These are phyloP conservation scores for Neofusicoccum cordaticola DNA, from an alignment of 2,329 filamentous ascomycete genomes.

Conservation along the genomic window DNA sequence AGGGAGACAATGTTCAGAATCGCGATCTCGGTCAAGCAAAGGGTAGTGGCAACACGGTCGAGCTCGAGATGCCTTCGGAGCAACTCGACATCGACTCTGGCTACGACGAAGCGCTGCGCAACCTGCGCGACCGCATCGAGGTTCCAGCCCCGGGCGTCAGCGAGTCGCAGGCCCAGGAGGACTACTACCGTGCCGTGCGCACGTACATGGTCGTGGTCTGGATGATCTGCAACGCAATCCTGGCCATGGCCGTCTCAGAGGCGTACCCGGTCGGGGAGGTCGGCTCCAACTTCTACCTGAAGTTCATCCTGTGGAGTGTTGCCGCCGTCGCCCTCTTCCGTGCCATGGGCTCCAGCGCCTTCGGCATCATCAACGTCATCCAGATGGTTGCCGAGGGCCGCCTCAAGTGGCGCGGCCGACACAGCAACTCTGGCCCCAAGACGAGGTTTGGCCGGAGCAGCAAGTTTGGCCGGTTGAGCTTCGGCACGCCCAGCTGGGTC, in stretches of 20 bases:
- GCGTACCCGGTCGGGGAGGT: slow-evolving; percentile 71
- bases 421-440: background rate
- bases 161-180: slow-evolving; percentile 87
- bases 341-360: slow-evolving; percentile 76
- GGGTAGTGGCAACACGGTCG: slow-evolving; percentile 71
- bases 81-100: slow-evolving; percentile 97
- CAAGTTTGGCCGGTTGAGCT: slow-evolving; percentile 2
- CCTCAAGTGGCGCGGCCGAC: slow-evolving; percentile 53
- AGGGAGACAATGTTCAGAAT: slow-evolving; percentile 92
- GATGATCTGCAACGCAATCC: slow-evolving; percentile 87
- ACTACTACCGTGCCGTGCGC: slow-evolving; percentile 95
- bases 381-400: slow-evolving; percentile 85
- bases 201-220: slow-evolving; percentile 97
- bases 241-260: slow-evolving; percentile 91
- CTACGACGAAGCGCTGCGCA: slow-evolving; percentile 94
- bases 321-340: slow-evolving; percentile 84
- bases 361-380: slow-evolving; percentile 77
- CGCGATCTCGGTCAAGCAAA: slow-evolving; percentile 88
- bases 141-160: slow-evolving; percentile 62
- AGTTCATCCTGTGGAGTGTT: slow-evolving; percentile 90
- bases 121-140: slow-evolving; percentile 88
- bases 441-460: background rate
- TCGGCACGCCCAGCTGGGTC: background rate
- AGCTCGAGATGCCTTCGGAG: slow-evolving; percentile 95
- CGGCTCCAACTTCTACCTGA: slow-evolving; percentile 82